These are phyloP conservation scores for Sherardia arvensis DNA, from an alignment of 257 asterid genomes.

Conservation along the genomic window DNA sequence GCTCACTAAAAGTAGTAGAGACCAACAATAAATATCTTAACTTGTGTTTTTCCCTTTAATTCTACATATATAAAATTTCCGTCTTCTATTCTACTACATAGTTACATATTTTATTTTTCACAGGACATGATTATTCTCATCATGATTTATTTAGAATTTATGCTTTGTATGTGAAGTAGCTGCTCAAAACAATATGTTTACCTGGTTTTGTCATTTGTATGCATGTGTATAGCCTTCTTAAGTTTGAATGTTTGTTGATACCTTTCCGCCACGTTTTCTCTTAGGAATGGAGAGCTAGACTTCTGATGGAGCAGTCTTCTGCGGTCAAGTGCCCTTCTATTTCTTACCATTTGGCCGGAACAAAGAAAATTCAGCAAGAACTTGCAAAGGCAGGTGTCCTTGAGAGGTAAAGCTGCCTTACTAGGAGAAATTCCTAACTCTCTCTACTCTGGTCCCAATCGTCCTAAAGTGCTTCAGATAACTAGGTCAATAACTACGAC, in stretches of 20 bases:
- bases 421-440: not conserved
- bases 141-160: not conserved
- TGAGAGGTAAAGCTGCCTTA: slow-evolving; percentile 49
- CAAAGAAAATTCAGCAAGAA: slow-evolving; percentile 97
- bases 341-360: slow-evolving; percentile 88
- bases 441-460: not conserved
- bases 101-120: too few relatives aligned
- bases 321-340: slow-evolving; percentile 97
- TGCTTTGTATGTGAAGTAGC: not conserved
- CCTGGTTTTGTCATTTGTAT: too few relatives aligned
- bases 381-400: slow-evolving; percentile 85
- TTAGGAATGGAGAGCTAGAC: slow-evolving; percentile 94
- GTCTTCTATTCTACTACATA: too few relatives aligned
- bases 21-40: not conserved
- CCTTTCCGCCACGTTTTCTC: slow-evolving; percentile 4
- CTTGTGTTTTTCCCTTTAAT: too few relatives aligned
- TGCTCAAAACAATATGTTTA: not conserved
- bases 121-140: too few relatives aligned
- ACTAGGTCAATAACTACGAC: not conserved
- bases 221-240: not conserved
- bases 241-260: not conserved
- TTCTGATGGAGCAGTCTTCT: slow-evolving; percentile 73
- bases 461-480: not conserved
- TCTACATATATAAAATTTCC: too few relatives aligned
- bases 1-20: slow-evolving; percentile 3